Conservation (phyloP, 768 basidiomycete species). For the Suillus subalutaceus region DNA sequence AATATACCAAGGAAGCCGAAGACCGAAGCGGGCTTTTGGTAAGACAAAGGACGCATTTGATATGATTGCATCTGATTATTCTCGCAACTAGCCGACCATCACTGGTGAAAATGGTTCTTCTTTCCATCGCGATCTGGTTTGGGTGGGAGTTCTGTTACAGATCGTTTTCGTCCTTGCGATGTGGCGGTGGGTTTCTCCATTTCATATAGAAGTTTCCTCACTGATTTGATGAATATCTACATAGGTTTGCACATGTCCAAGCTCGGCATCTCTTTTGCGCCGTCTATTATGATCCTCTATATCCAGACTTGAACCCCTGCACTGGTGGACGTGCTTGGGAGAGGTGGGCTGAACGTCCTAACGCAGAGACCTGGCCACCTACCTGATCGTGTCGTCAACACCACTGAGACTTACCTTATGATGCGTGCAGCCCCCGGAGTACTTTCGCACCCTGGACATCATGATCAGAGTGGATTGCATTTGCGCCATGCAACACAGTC, state of each 20-base stretch:
- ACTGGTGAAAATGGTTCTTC: conserved; percentile 20
- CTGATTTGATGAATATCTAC: conserved; percentile 16
- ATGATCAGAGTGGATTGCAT: not conserved
- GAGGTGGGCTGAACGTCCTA: conserved; percentile 37
- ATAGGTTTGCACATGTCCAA: conserved; percentile 48
- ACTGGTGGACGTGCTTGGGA: conserved; percentile 46
- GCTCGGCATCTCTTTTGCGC: conserved; percentile 66
- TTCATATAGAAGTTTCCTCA: conserved; percentile 8
- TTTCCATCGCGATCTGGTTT: conserved; percentile 35
- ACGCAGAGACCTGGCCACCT: conserved; percentile 26
- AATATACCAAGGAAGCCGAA: conserved; percentile 40
- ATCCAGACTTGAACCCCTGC: conserved; percentile 63
- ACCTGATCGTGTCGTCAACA: conserved; percentile 21
- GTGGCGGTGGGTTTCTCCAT: conserved; percentile 52
- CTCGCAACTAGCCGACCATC: conserved; percentile 25
- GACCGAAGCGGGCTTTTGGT: conserved; percentile 43
- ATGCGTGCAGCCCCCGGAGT: not conserved
- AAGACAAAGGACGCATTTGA: conserved; percentile 20
- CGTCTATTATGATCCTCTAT: conserved; percentile 78
- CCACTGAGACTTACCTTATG: not conserved
- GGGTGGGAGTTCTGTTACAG: conserved; percentile 46
- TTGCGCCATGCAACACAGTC: conserved; percentile 19
- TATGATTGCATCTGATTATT: conserved; percentile 9
- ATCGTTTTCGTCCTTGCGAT: conserved; percentile 51
- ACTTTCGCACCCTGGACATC: not conserved